A percentile compares a stretch with the other conserved stretches of the same genome.
Evolutionary conservation across 2,329 filamentous ascomycete genomes (phyloP).

Genomic region (Leptographium lundbergii): DNA sequence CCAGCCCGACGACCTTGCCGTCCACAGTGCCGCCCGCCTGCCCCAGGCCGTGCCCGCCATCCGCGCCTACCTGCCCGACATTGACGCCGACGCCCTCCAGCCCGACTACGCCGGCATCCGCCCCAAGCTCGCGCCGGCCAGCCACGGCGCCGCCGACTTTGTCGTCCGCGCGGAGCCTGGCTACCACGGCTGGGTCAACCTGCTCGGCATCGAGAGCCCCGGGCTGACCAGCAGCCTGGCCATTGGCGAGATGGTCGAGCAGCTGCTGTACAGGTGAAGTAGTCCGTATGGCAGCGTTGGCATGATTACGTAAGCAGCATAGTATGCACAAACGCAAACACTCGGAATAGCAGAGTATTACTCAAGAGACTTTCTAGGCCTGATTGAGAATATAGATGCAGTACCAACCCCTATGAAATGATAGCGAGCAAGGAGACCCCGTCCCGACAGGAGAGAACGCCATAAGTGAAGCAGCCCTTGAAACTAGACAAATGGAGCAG

Average conservation of each 20-base stretch:
- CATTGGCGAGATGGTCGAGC: conserved; percentile 63
- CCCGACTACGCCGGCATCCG: conserved; percentile 88
- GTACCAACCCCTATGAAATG: neutral
- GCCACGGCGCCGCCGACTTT: conserved; percentile 71
- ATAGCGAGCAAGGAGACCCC: neutral
- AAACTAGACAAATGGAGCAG: neutral
- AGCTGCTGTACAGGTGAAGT: conserved; percentile 30
- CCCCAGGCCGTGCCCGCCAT: conserved; percentile 62
- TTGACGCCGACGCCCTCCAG: conserved; percentile 53
- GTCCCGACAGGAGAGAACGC: neutral
- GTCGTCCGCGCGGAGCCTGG: conserved; percentile 66
- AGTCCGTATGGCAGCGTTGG: no score
- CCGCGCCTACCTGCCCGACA: conserved; percentile 59
- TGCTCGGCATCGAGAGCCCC: conserved; percentile 87
- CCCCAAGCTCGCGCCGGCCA: conserved; percentile 54
- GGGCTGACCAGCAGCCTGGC: conserved; percentile 79
- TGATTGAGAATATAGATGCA: neutral
- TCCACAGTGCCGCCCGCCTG: conserved; percentile 47
- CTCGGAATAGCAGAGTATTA: neutral
- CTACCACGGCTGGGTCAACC: conserved; percentile 71
- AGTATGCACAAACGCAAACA: neutral
- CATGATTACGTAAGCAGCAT: neutral
- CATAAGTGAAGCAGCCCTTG: neutral
- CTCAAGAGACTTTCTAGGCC: neutral
- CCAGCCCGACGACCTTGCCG: conserved; percentile 53